Conservation (phyloP, 768 basidiomycete species). For the Dentipellis fragilis region DNA sequence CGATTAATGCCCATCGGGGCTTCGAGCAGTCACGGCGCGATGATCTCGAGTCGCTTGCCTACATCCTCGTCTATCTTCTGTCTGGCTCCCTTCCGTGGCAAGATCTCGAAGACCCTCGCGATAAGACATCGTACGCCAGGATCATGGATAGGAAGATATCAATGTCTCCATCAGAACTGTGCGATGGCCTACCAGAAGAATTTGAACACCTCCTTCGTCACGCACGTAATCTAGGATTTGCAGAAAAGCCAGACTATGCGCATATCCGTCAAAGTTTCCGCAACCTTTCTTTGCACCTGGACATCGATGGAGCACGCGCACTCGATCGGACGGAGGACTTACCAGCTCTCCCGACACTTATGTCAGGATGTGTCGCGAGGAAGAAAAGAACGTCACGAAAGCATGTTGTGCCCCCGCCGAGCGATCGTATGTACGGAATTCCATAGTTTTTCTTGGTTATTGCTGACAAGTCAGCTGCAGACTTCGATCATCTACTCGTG, state of each 20-base stretch:
- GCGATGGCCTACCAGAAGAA: conserved; percentile 99
- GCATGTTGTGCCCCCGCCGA: too few relatives aligned
- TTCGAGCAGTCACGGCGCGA: conserved; percentile 98
- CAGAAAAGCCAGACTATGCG: conserved; percentile 99
- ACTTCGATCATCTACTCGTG: too few relatives aligned
- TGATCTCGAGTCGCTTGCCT: conserved; percentile 96
- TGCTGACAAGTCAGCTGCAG: too few relatives aligned
- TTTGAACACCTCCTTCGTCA: conserved; percentile 99
- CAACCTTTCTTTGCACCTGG: conserved; percentile 92
- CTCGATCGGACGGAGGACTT: conserved; percentile 99
- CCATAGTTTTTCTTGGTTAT: too few relatives aligned
- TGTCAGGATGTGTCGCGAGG: too few relatives aligned
- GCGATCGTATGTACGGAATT: too few relatives aligned
- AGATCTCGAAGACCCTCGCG: conserved; percentile 97
- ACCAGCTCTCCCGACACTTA: too few relatives aligned
- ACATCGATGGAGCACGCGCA: conserved; percentile 98
- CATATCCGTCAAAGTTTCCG: conserved; percentile 99
- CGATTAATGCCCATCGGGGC: conserved; percentile 97
- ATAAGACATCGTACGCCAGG: conserved; percentile 99
- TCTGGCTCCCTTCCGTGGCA: conserved; percentile 98
- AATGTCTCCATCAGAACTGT: conserved; percentile 89
- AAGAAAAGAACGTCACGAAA: too few relatives aligned
- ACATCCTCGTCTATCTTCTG: conserved; percentile 99
- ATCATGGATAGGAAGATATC: conserved; percentile 99
- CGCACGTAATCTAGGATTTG: conserved; percentile 96